Percentiles rank a stretch among this genome's conserved stretches.
Conservation (phyloP, 208 protist species). For the Porcisia hertigi region DNA sequence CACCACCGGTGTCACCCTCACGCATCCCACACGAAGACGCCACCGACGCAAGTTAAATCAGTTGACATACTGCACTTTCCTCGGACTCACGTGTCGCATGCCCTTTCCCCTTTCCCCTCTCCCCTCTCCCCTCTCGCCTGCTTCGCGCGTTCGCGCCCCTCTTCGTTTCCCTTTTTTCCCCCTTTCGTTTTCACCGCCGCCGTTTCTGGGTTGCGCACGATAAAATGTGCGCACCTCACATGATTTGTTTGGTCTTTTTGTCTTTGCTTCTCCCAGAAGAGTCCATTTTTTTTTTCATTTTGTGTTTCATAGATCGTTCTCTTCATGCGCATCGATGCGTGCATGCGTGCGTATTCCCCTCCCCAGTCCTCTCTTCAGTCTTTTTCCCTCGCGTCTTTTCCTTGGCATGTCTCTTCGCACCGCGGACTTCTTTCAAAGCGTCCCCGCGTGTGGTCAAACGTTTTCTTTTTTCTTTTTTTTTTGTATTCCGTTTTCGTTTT, state of each 20-base stretch:
- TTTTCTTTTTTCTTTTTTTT: slow-evolving; percentile 1
- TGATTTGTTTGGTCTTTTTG: neutral
- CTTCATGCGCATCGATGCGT: too few relatives aligned
- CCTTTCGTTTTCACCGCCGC: slow-evolving; percentile 3
- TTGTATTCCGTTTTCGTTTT: neutral
- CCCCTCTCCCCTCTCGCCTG: neutral
- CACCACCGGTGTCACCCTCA: neutral
- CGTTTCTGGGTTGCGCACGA: neutral
- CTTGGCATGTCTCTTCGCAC: neutral
- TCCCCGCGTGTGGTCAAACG: neutral
- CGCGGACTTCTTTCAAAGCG: neutral
- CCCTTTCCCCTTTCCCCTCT: neutral
- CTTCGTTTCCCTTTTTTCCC: neutral
- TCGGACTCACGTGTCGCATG: neutral
- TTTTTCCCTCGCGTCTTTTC: neutral
- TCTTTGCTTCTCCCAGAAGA: slow-evolving; percentile 1
- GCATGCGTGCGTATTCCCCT: neutral
- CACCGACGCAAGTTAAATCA: too few relatives aligned
- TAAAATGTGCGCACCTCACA: too few relatives aligned
- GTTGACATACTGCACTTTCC: neutral
- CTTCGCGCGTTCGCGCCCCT: neutral
- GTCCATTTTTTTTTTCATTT: neutral
- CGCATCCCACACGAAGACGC: too few relatives aligned
- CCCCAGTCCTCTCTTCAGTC: neutral
- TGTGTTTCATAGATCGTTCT: slow-evolving; percentile 2